These are phyloP conservation scores for Juncus inflexus DNA, from an alignment of 176 grass and related monocot genomes.

Conservation along the genomic window DNA sequence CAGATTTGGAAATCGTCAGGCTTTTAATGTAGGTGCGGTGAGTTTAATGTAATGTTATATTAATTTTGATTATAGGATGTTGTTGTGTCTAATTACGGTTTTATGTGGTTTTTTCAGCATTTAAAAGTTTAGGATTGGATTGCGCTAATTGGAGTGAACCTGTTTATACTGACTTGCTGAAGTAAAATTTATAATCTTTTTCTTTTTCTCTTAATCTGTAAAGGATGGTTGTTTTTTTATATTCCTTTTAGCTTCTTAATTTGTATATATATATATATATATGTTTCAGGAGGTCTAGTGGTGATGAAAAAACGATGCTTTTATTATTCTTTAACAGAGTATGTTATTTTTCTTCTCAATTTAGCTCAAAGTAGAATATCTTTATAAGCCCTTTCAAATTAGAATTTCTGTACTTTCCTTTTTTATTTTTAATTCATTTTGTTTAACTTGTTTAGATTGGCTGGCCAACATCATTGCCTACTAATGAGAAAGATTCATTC, in stretches of 20 bases:
- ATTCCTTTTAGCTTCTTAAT: neutral
- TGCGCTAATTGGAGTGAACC: constrained; percentile 96
- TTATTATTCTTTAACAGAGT: constrained; percentile 90
- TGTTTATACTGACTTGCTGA: constrained; percentile 80
- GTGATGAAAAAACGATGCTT: constrained; percentile 87
- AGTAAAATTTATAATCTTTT: constrained; percentile 30
- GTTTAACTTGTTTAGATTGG: constrained; percentile 60
- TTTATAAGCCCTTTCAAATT: constrained; percentile 1
- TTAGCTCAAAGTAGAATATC: neutral
- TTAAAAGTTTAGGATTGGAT: constrained; percentile 84
- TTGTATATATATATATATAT: constrained; percentile 9
- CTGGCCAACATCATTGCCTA: constrained; percentile 93
- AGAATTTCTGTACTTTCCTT: constrained; percentile 2
- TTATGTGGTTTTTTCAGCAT: constrained; percentile 41
- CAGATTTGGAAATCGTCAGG: constrained; percentile 61
- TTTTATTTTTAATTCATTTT: constrained; percentile 11
- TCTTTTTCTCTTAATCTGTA: too few relatives aligned
- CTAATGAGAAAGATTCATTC: constrained; percentile 89
- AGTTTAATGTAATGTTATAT: too few relatives aligned
- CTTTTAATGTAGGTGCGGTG: constrained; percentile 93
- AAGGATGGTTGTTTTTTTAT: neutral
- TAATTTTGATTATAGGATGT: too few relatives aligned
- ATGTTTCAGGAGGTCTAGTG: constrained; percentile 70
- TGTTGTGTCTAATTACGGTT: constrained; percentile 1
- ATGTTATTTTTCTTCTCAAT: neutral